A percentile compares a stretch with the other conserved stretches of the same genome.
Evolutionary conservation across 1,284 basidiomycete genomes (phyloP).

Genomic region (Pascua sp.): DNA sequence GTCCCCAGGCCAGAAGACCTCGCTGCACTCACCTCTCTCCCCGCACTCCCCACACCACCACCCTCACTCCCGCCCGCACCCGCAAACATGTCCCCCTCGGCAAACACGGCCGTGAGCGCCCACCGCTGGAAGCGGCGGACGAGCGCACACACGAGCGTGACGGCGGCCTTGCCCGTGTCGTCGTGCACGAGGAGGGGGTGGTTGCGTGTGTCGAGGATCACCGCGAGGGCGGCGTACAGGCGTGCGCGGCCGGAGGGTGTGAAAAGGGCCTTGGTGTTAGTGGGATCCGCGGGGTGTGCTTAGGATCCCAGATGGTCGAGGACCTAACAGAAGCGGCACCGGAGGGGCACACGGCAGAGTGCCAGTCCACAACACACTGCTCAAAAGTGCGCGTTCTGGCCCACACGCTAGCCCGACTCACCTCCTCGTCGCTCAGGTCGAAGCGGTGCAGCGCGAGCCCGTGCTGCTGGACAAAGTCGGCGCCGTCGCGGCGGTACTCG

Average conservation of each 20-base stretch:
- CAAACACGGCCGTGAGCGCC: constrained; percentile 42
- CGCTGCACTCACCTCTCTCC: constrained; percentile 35
- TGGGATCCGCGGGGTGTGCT: not conserved
- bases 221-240: constrained; percentile 21
- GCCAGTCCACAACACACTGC: too few relatives aligned
- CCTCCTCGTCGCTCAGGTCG: constrained; percentile 36
- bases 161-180: constrained; percentile 44
- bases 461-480: constrained; percentile 33
- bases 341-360: too few relatives aligned
- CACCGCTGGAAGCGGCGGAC: constrained; percentile 41
- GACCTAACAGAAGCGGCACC: too few relatives aligned
- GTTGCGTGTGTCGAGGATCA: constrained; percentile 40
- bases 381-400: not conserved
- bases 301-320: too few relatives aligned
- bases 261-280: constrained; percentile 25
- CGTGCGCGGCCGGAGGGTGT: constrained; percentile 14
- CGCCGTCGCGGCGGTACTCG: constrained; percentile 41
- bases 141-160: constrained; percentile 37
- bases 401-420: not conserved
- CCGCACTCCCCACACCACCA: constrained; percentile 40
- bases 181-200: constrained; percentile 45
- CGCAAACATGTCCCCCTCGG: constrained; percentile 48
- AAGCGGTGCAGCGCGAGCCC: constrained; percentile 29
- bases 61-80: constrained; percentile 46
- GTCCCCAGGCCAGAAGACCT: too few relatives aligned